Base-by-base conservation (phyloP, 2,329 filamentous ascomycete genomes). In the Monascus ruber region DNA sequence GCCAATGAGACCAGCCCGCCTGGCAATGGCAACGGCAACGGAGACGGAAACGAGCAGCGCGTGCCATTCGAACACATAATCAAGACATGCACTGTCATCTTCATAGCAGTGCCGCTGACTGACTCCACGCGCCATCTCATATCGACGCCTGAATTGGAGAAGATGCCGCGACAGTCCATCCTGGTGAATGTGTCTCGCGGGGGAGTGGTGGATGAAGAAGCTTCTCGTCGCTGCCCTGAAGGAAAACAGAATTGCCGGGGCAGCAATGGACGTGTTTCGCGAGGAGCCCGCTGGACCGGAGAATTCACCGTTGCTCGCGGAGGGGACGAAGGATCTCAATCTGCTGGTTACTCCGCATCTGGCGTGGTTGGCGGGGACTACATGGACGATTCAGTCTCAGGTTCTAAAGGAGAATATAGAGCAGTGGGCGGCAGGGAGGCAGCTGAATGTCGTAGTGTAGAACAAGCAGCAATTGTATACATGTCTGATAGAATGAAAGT, bases 291-390 rank as follows among this genome's bases (percentile, higher is more conserved):
- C 59, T 3, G 64, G 59, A 0, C 63, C 59, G 31, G 58, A 63
- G 9, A 66, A 63, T 24, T 66, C 61, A 5, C 62, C 65, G 0
- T 52, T 74, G 34, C 47, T 73, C 24, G 49, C 56, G 5, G 56
- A 66, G n/a, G 66, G 69, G 11, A 57, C 58, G 2, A 56, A 62
- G 37, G 59, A 64, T 17, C 61, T 73, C 8, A 73, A 74, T 42
- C 52, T 77, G 42, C 64, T 72, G 0, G 47, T 73, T 32, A 71
- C 62, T 35, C 71, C 72, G 11, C 73, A 77, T 55, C 44, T 74
- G 31, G 72, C 73, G 1, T 76, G 72, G 72, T 68, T 65, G 45
- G 65, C 70, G 1, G 59, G 64, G 35, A 63, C 56, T 45, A 74
- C 70, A 4, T 57, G 69, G 41, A 55, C 62, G 34, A 73, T 68